phyloP scores from a whole-genome alignment of 2,329 filamentous ascomycete genomes.

The Apiospora pterosperma region DNA sequence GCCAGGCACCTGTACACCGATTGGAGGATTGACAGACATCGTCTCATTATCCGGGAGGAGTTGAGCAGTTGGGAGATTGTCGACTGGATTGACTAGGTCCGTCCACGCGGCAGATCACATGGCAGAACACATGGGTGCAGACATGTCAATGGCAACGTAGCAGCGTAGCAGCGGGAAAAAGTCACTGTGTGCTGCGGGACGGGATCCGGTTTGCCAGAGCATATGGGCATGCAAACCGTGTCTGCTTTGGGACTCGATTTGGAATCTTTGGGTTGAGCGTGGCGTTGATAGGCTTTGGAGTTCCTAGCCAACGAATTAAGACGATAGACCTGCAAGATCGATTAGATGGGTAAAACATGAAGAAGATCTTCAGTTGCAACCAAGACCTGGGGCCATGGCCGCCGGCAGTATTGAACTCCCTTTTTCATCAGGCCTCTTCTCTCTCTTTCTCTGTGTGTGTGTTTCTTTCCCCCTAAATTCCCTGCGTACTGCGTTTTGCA shows the following conservation, averaged over 20 bases:
- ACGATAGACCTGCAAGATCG: background rate
- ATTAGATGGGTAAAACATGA: background rate
- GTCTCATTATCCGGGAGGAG: constrained; percentile 65
- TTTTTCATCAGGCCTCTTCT: background rate
- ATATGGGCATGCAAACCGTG: background rate
- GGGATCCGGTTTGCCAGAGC: background rate
- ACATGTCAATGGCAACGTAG: background rate
- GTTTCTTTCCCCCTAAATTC: background rate
- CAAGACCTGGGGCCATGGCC: background rate
- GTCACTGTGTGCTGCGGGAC: background rate
- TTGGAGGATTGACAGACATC: constrained; percentile 69
- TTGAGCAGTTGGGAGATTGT: constrained; percentile 61
- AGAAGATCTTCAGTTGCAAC: background rate
- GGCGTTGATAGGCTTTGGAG: background rate
- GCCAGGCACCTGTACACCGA: constrained; percentile 60
- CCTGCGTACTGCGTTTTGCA: background rate
- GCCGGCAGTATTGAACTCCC: background rate
- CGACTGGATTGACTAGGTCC: constrained; percentile 42
- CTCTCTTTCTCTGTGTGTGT: background rate
- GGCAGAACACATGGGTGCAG: background rate
- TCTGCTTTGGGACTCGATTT: background rate
- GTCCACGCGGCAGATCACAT: background rate
- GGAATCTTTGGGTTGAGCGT: background rate
- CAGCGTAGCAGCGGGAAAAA: background rate
- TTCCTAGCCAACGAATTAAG: background rate